A percentile compares a stretch with the other conserved stretches of the same genome.
phyloP scores from a whole-genome alignment of 139 green algal genomes.

The Haematococcus lacustris region DNA sequence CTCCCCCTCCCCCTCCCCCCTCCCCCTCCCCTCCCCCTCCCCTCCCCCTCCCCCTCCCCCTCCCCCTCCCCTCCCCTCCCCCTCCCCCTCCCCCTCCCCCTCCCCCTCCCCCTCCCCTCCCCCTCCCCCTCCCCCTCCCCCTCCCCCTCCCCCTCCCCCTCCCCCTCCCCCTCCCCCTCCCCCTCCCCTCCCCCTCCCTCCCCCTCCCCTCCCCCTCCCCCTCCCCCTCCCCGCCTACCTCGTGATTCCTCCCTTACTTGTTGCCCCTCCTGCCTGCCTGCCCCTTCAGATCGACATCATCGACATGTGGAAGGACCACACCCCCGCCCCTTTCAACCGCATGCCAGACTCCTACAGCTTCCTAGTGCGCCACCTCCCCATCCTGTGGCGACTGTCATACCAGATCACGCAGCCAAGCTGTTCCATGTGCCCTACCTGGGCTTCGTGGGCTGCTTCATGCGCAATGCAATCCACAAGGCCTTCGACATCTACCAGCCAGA shows the following conservation, averaged over 20 bases:
- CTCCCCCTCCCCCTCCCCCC: no score
- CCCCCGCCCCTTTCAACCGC: constrained; percentile 77
- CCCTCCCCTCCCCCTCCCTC: no score
- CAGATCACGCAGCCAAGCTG: constrained; percentile 47
- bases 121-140: no score
- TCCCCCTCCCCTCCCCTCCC: background rate
- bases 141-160: no score
- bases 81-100: no score
- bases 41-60: no score
- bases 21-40: no score
- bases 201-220: background rate
- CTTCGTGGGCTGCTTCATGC: constrained; percentile 30
- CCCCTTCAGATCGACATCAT: constrained; percentile 70
- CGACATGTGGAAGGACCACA: constrained; percentile 93
- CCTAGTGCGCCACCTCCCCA: constrained; percentile 70
- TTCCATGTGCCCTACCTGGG: constrained; percentile 69
- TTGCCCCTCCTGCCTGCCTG: background rate
- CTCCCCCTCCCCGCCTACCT: background rate
- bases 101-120: no score
- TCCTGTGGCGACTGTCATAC: constrained; percentile 55
- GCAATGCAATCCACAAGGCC: constrained; percentile 20
- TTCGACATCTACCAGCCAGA: constrained; percentile 64
- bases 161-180: no score
- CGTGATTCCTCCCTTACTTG: background rate
- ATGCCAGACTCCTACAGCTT: constrained; percentile 91